Percentiles rank a stretch among this genome's conserved stretches.
Conservation (phyloP, 176 grass and related monocot species). For the Cymbopogon citratus region DNA sequence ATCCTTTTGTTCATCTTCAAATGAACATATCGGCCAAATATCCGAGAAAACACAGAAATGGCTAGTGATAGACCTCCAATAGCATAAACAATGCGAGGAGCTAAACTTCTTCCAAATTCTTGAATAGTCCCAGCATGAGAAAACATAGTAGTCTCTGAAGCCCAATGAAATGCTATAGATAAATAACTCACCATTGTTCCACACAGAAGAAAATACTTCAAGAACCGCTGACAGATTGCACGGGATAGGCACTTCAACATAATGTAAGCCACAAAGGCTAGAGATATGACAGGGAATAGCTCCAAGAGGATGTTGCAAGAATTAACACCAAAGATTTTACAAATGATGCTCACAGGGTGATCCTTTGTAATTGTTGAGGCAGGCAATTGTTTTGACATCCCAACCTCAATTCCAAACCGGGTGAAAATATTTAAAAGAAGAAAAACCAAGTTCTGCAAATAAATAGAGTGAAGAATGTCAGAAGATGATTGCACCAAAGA, state of each 20-base stretch:
- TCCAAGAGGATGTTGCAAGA: constrained; percentile 46
- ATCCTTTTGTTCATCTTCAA: constrained; percentile 41
- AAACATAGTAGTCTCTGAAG: constrained; percentile 50
- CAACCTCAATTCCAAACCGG: constrained; percentile 68
- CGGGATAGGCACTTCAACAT: constrained; percentile 40
- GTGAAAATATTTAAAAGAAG: constrained; percentile 68
- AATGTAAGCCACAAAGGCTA: constrained; percentile 49
- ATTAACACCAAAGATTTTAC: constrained; percentile 29
- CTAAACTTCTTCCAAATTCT: constrained; percentile 55
- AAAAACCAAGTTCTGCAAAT: constrained; percentile 63
- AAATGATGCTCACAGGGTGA: constrained; percentile 33
- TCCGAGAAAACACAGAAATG: constrained; percentile 43
- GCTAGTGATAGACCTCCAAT: constrained; percentile 62
- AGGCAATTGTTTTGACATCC: constrained; percentile 77
- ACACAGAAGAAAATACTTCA: constrained; percentile 47
- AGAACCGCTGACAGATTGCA: constrained; percentile 31
- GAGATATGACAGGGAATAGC: constrained; percentile 49
- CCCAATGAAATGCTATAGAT: constrained; percentile 66
- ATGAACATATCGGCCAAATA: constrained; percentile 31
- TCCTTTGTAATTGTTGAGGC: constrained; percentile 51
- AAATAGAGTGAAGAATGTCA: constrained; percentile 28
- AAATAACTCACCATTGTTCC: constrained; percentile 63
- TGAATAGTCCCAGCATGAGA: constrained; percentile 18
- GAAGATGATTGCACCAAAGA: constrained; percentile 31
- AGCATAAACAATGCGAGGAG: constrained; percentile 61